Evolutionary conservation across 768 basidiomycete genomes (phyloP).

Genomic region (Kwoniella botswanensis): DNA sequence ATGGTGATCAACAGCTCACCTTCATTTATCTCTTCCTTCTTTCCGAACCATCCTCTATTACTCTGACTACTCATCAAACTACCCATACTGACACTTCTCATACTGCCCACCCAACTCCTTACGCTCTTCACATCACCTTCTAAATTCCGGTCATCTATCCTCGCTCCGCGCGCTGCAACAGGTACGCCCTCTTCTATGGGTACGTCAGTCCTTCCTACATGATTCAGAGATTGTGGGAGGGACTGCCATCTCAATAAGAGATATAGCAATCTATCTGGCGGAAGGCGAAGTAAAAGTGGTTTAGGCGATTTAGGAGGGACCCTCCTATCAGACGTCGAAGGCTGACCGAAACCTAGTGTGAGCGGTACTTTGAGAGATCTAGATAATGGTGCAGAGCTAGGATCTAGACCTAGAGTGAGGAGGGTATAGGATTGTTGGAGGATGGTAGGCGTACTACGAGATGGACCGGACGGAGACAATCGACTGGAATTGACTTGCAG

Average conservation of each 20-base stretch:
- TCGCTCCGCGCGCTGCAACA: constrained; percentile 45
- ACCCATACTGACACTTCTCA: constrained; percentile 53
- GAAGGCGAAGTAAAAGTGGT: constrained; percentile 53
- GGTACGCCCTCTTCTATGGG: constrained; percentile 49
- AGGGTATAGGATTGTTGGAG: constrained; percentile 55
- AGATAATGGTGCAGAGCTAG: constrained; percentile 47
- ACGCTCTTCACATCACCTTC: constrained; percentile 56
- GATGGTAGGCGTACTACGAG: constrained; percentile 20
- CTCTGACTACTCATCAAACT: constrained; percentile 25
- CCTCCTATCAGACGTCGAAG: constrained; percentile 25
- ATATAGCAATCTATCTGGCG: constrained; percentile 54
- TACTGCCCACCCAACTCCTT: constrained; percentile 56
- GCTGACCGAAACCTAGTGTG: constrained; percentile 47
- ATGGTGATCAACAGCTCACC: constrained; percentile 32
- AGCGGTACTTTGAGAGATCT: constrained; percentile 50
- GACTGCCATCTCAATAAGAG: constrained; percentile 52
- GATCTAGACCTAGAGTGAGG: constrained; percentile 55
- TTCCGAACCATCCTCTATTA: constrained; percentile 46
- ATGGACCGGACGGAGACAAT: constrained; percentile 37
- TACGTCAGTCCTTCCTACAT: constrained; percentile 55
- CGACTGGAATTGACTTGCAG: constrained; percentile 47
- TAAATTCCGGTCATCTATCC: constrained; percentile 27
- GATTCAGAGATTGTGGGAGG: constrained; percentile 41
- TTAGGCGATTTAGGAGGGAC: constrained; percentile 19
- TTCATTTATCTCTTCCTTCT: constrained; percentile 50